Evolutionary conservation across 495 filamentous ascomycete species (phyloP).

Genomic region (Endocarpon pusillum): DNA sequence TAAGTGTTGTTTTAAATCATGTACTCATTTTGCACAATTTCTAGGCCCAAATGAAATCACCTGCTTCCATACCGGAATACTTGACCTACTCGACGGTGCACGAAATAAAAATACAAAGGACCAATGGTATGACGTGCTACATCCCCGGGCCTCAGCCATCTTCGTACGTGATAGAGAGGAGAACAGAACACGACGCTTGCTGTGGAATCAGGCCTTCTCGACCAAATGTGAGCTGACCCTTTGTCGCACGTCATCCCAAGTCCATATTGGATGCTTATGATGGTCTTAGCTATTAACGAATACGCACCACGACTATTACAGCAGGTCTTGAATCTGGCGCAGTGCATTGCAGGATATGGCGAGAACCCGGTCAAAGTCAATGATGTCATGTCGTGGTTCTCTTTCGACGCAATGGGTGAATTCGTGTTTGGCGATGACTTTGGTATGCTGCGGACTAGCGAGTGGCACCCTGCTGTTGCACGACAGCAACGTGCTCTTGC

Average conservation of each 20-base stretch:
- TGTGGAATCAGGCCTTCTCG: conserved; percentile 18
- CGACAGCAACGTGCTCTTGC: conserved; percentile 13
- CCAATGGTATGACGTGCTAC: conserved; percentile 25
- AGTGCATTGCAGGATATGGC: conserved; percentile 9
- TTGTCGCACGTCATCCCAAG: too few species aligned
- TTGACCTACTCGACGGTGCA: conserved; percentile 13
- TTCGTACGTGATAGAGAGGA: conserved; percentile 16
- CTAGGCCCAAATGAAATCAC: conserved; percentile 19
- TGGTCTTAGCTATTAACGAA: conserved; percentile 6
- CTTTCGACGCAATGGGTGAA: conserved; percentile 59
- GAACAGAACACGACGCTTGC: conserved; percentile 15
- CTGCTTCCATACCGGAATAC: conserved; percentile 16
- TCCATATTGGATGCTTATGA: too few species aligned
- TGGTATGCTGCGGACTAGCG: conserved; percentile 43
- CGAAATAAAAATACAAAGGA: conserved; percentile 13
- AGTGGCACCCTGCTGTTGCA: conserved; percentile 38
- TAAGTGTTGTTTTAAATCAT: neutral
- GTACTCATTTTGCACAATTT: neutral
- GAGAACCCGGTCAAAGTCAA: conserved; percentile 10
- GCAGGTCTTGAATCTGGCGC: conserved; percentile 9
- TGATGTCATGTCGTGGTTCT: conserved; percentile 21
- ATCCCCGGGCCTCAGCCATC: conserved; percentile 19
- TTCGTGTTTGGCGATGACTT: conserved; percentile 55
- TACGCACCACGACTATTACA: conserved; percentile 10
- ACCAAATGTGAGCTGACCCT: conserved; percentile 6